These are phyloP conservation scores for Gnaphalium uliginosum DNA, from an alignment of 129 eudicot genomes.

Conservation along the genomic window DNA sequence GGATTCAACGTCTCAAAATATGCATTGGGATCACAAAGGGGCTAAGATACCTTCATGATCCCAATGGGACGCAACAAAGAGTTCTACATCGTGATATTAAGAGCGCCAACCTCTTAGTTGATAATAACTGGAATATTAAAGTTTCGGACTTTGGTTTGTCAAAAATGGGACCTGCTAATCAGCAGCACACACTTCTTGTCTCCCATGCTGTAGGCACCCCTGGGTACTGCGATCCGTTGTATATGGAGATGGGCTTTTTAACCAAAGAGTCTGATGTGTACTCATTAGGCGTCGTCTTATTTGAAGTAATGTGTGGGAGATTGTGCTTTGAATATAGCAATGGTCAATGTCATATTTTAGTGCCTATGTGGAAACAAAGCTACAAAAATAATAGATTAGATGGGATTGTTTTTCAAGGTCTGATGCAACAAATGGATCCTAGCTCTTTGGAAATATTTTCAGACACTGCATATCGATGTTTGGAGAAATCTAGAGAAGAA, in stretches of 20 bases:
- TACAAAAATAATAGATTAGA: too few species aligned
- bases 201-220: conserved; percentile 1
- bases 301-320: neutral
- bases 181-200: neutral
- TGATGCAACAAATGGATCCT: neutral
- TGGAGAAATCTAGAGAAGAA: too few species aligned
- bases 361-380: neutral
- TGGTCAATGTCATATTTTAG: neutral
- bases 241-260: neutral
- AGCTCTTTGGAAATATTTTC: neutral
- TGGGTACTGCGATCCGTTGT: neutral
- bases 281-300: neutral
- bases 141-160: conserved; percentile 19
- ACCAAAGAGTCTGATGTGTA: neutral
- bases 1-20: conserved; percentile 20
- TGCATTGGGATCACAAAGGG: neutral
- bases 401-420: neutral
- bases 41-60: conserved; percentile 15
- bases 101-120: conserved; percentile 6
- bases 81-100: conserved; percentile 16
- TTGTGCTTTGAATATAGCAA: neutral
- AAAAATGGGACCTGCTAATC: conserved; percentile 11
- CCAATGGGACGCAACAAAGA: neutral
- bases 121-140: neutral
- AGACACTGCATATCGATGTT: neutral